A percentile compares a stretch with the other conserved stretches of the same genome.
phyloP scores from a whole-genome alignment of 2,329 filamentous ascomycete species.

The Trichoderma pleuroti region DNA sequence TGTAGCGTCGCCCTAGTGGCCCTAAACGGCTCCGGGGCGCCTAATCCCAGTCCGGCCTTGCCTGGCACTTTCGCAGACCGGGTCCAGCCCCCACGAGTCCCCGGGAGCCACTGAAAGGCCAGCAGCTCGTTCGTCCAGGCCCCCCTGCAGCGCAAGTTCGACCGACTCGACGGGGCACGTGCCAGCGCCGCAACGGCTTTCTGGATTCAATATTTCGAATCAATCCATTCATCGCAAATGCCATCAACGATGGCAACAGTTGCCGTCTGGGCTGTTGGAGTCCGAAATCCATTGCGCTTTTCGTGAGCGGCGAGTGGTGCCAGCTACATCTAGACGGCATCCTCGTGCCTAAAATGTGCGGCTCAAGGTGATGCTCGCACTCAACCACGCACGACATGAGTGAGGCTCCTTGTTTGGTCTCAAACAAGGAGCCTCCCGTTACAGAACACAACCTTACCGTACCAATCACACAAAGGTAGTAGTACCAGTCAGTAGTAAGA shows the following conservation, averaged over 20 bases:
- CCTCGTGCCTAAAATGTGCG: neutral
- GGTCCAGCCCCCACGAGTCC: slow-evolving; percentile 17
- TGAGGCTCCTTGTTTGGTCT: neutral
- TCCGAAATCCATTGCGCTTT: neutral
- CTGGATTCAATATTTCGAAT: neutral
- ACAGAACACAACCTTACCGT: neutral
- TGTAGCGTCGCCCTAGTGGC: slow-evolving; percentile 13
- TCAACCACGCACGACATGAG: neutral
- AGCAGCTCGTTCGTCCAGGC: neutral
- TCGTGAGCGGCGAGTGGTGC: neutral
- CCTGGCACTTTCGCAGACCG: slow-evolving; percentile 18
- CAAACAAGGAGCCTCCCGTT: neutral
- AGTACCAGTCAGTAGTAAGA: neutral
- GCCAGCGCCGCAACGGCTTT: neutral
- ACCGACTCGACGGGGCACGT: slow-evolving; percentile 11
- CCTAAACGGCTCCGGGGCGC: slow-evolving; percentile 15
- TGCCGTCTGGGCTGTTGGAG: neutral
- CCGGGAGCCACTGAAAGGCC: neutral
- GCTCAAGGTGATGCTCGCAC: neutral
- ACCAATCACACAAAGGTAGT: neutral
- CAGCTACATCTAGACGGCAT: neutral
- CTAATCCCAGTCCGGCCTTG: slow-evolving; percentile 15
- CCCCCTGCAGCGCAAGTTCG: slow-evolving; percentile 5
- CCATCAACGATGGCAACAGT: neutral
- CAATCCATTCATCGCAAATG: neutral